Conservation (phyloP, 2,329 filamentous ascomycete genomes). For the Aspergillus sp. region DNA sequence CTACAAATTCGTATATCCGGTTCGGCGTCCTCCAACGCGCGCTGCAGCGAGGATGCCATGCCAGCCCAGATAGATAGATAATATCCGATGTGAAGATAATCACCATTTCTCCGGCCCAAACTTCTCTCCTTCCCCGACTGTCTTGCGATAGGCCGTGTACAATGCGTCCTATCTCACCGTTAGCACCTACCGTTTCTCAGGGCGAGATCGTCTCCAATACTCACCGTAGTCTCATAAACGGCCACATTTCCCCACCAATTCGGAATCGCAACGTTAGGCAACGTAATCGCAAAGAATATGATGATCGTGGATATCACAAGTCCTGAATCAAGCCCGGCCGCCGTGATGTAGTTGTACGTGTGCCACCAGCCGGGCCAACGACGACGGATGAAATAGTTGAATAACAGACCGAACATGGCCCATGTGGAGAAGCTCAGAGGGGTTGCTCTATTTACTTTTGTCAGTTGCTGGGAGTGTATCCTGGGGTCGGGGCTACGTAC, state of each 20-base stretch:
- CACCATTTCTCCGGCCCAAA: slow-evolving; percentile 57
- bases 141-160: slow-evolving; percentile 59
- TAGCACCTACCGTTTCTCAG: not conserved
- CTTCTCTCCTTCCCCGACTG: slow-evolving; percentile 53
- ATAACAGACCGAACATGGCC: slow-evolving; percentile 65
- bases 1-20: no score
- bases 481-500: slow-evolving; percentile 36
- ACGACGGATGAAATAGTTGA: slow-evolving; percentile 67
- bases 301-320: slow-evolving; percentile 65
- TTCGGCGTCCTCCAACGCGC: no score
- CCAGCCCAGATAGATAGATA: no score
- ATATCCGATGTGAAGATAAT: not conserved
- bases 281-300: slow-evolving; percentile 67
- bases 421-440: slow-evolving; percentile 70
- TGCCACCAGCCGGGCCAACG: slow-evolving; percentile 71
- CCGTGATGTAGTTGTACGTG: slow-evolving; percentile 74
- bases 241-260: slow-evolving; percentile 69
- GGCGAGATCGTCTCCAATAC: not conserved
- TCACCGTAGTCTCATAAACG: slow-evolving; percentile 58
- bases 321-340: slow-evolving; percentile 68
- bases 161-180: slow-evolving; percentile 42
- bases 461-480: not conserved
- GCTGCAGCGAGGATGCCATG: no score
- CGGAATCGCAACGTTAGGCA: slow-evolving; percentile 57
- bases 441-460: slow-evolving; percentile 54